phyloP scores from a whole-genome alignment of 352 stramenopile genomes.

The Globisporangium apiculatum region DNA sequence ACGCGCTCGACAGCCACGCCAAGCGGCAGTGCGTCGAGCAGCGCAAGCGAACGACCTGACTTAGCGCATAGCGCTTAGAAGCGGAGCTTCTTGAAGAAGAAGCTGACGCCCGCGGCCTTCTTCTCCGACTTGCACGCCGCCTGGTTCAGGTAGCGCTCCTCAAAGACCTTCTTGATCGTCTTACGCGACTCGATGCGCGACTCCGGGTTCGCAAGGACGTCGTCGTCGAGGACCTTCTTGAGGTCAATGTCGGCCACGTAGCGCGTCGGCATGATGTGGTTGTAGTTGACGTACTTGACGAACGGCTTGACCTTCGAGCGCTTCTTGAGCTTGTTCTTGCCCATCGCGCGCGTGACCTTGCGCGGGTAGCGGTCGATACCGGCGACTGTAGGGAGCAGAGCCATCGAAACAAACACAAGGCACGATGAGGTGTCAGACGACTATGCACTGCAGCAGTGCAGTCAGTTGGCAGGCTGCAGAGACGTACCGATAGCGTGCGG shows the following conservation, averaged over 20 bases:
- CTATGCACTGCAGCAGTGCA: not conserved
- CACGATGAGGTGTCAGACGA: not conserved
- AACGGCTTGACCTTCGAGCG: constrained; percentile 98
- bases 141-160: constrained; percentile 97
- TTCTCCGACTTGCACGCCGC: constrained; percentile 95
- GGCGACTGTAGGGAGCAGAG: constrained; percentile 51
- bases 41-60: not conserved
- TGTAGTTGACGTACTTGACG: constrained; percentile 99
- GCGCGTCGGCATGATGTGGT: constrained; percentile 99
- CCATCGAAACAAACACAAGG: not conserved
- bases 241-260: constrained; percentile 99
- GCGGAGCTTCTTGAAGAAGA: constrained; percentile 99
- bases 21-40: constrained; percentile 14
- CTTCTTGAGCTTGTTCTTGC: constrained; percentile 97
- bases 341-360: constrained; percentile 97
- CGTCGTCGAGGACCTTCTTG: constrained; percentile 96
- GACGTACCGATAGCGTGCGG: constrained; percentile 90
- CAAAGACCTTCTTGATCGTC: constrained; percentile 99
- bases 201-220: constrained; percentile 80
- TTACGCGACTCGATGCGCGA: constrained; percentile 92
- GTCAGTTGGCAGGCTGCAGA: not conserved
- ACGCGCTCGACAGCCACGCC: constrained; percentile 15
- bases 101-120: constrained; percentile 96
- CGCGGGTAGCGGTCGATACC: constrained; percentile 94
- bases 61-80: constrained; percentile 88